Evolutionary conservation across 2,329 filamentous ascomycete species (phyloP).

Genomic region (Penicillium sp.): DNA sequence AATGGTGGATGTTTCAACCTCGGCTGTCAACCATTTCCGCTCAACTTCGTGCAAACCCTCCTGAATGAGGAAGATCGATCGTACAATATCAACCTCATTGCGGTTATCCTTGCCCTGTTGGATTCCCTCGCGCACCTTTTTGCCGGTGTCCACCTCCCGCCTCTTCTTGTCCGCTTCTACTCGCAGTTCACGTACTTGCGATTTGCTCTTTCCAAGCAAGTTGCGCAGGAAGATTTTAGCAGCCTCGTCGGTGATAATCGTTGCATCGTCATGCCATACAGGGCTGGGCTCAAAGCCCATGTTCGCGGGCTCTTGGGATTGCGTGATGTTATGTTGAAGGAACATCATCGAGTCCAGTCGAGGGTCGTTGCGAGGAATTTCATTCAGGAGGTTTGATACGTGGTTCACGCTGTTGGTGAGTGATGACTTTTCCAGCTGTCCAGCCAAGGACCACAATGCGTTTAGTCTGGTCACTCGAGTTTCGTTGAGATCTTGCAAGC

Average conservation of each 20-base stretch:
- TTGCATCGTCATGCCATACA: constrained; percentile 91
- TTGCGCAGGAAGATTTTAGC: constrained; percentile 92
- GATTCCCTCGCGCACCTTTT: constrained; percentile 70
- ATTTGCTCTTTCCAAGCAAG: constrained; percentile 84
- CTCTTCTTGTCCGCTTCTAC: constrained; percentile 82
- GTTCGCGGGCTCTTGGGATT: constrained; percentile 80
- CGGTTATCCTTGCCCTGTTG: constrained; percentile 82
- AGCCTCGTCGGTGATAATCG: constrained; percentile 79
- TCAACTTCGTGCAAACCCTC: constrained; percentile 83
- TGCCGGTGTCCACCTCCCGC: constrained; percentile 77
- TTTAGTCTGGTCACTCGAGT: constrained; percentile 84
- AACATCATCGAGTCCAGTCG: constrained; percentile 97
- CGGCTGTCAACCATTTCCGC: constrained; percentile 77
- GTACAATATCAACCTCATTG: constrained; percentile 82
- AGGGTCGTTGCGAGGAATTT: constrained; percentile 85
- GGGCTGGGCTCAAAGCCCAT: constrained; percentile 90
- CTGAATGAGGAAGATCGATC: constrained; percentile 77
- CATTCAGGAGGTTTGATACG: constrained; percentile 69
- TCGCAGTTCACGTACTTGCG: constrained; percentile 74
- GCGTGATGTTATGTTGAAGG: constrained; percentile 80
- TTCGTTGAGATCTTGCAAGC: constrained; percentile 87
- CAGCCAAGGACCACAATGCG: constrained; percentile 76
- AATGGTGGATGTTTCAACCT: constrained; percentile 91
- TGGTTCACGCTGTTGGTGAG: constrained; percentile 70
- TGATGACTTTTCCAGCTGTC: constrained; percentile 75